Base-by-base conservation (phyloP, 257 asterid genomes). In the Pogostemon cablin region DNA sequence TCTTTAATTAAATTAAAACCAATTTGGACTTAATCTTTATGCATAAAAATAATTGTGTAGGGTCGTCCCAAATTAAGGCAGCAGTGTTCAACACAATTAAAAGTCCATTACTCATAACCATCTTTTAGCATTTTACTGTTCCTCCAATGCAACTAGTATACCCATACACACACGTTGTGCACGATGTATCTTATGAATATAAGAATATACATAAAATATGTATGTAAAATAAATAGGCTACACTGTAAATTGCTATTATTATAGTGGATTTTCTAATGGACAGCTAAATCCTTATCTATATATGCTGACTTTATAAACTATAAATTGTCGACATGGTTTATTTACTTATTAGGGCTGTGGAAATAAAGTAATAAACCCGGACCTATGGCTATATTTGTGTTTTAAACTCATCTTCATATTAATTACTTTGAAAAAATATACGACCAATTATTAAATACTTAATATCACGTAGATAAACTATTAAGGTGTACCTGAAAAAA, bases 211-310 rank as follows among this genome's bases (percentile, higher is more conserved):
- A 12, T 11, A 41, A 49, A 49, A 10, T 25, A 3, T 52, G 57
- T 52, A 25, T 25, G 32, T 12, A 5, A 48, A 48, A 11, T 10
- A 48, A 48, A 68, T 41, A 11, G 32, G 32, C 4, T 41, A 10
- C 35, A 17, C 3, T 2, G 3, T 7, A 7, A 43, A 59, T 72
- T 50, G 62, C 34, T 42, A 46, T 43, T 38, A 4, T 59, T n/a
- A 25, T 25, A 25, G 32, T 25, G 32, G 32, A 25, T 32, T 47
- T 17, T 39, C 20, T 71, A 46, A 34, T 60, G 17, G 65, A 65
- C 77, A 76, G 65, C 74, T 41, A 39, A 69, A 61, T 52, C 59
- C 34, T 12, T 70, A 43, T 50, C 12, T 53, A 60, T 60, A 61
- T 60, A 38, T 60, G 70, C 12, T 50, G 49, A 40, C 55, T 67